Evolutionary conservation across 805 yeast species (phyloP).

Genomic region (Kockiozyma suomiensis): DNA sequence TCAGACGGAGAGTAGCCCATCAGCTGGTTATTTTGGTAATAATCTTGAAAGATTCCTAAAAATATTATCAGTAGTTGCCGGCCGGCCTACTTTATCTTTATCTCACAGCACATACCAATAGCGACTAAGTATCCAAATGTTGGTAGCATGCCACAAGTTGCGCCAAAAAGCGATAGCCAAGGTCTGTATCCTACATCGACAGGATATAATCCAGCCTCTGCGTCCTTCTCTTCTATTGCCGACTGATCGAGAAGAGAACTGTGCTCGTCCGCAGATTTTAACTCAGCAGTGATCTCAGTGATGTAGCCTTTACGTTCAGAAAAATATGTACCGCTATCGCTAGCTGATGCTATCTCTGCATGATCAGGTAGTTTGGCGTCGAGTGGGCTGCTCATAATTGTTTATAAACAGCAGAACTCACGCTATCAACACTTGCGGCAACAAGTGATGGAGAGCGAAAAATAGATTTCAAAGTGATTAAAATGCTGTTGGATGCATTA

Average conservation of each 20-base stretch:
- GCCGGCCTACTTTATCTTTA: too few species aligned
- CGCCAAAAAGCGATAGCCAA: conserved; percentile 56
- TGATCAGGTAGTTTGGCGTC: too few species aligned
- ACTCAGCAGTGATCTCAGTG: neutral
- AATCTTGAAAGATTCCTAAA: conserved; percentile 35
- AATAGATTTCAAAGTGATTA: too few species aligned
- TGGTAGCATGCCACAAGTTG: conserved; percentile 58
- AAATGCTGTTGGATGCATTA: too few species aligned
- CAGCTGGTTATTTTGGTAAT: conserved; percentile 36
- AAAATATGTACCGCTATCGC: neutral
- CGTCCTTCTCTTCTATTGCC: neutral
- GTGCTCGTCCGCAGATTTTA: neutral
- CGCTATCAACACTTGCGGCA: too few species aligned
- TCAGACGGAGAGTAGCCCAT: conserved; percentile 34
- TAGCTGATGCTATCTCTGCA: neutral
- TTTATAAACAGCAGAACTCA: too few species aligned
- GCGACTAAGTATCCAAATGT: conserved; percentile 56
- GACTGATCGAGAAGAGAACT: neutral
- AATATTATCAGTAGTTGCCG: neutral
- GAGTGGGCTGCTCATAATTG: neutral
- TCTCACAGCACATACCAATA: conserved; percentile 28
- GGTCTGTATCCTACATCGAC: conserved; percentile 37
- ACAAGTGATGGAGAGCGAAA: neutral
- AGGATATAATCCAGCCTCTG: conserved; percentile 5
- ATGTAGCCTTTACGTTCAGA: neutral